A percentile compares a stretch with the other conserved stretches of the same genome.
Conservation (phyloP, 2,329 filamentous ascomycete species). For the Nectriaceae sp. region DNA sequence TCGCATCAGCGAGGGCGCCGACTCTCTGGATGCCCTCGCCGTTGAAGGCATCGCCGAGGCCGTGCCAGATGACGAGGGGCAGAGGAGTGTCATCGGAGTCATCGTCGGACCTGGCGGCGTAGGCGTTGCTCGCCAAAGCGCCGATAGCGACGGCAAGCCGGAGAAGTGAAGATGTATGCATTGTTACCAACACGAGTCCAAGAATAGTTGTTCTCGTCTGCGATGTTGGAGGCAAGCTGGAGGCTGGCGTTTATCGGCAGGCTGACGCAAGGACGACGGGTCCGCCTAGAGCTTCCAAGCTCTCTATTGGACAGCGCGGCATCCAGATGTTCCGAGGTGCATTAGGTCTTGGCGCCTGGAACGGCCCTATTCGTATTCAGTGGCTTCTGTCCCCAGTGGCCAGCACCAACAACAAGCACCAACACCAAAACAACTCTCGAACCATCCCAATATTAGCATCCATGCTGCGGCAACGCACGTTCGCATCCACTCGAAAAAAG, state of each 20-base stretch:
- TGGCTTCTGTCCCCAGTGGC: background rate
- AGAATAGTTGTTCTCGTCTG: background rate
- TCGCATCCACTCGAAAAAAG: too few species aligned
- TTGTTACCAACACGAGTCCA: constrained; percentile 2
- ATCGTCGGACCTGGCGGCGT: constrained; percentile 29
- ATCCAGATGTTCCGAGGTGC: background rate
- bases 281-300: background rate
- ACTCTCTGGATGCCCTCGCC: constrained; percentile 74
- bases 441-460: background rate
- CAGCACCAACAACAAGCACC: too few species aligned
- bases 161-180: constrained; percentile 20
- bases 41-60: constrained; percentile 72
- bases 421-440: background rate
- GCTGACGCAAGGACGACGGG: background rate
- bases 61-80: constrained; percentile 95
- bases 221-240: background rate
- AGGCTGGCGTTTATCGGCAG: constrained; percentile 3
- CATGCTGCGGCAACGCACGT: background rate
- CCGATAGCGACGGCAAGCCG: constrained; percentile 34
- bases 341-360: background rate
- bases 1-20: constrained; percentile 67
- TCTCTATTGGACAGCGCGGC: constrained; percentile 6
- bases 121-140: constrained; percentile 28
- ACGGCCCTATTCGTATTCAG: background rate
- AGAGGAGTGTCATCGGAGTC: constrained; percentile 66